Evolutionary conservation across 2,329 filamentous ascomycete genomes (phyloP), one percentile per base, ranked within the genome.

Genomic region (Lachnellula occidentalis): DNA sequence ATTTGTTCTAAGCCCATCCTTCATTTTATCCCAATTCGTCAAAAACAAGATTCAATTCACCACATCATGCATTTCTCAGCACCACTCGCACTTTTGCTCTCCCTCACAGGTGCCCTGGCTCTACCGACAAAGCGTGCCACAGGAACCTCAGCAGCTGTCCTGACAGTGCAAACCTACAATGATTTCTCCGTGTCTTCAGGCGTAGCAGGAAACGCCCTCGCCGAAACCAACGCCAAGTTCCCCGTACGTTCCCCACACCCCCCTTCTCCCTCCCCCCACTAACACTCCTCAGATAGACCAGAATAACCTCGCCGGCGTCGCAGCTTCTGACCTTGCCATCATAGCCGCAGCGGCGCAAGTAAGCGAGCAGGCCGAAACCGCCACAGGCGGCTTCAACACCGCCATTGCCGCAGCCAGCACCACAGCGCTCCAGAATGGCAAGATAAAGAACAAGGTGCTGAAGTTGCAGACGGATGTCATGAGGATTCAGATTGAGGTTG

Each of bases 391-490:
- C 36, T 83, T 81, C 71, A 80, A 83, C 69, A 73, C 77, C 15
- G 75, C 78, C 39, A 77, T 80, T 56, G 72, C 68, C 12, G 74
- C 73, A 3, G 78, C 78, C 8, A 72, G 54, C 6, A 74, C 71
- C 0, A 74, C 71, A 39, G 76, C 77, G 11, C 71, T 82, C 15
- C 71, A 78, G 69, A 72, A 72, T 49, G 79, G 79, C 62, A 82
- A 82, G 71, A 82, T 75, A 64, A 81, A 82, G 74, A 82, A 82
- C 72, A 82, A 82, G 72, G 78, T 83, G 22, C 68, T 82, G 50
- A 83, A 82, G 72, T 69, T 82, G 48, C 72, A 76, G 69, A 74
- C 80, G 15, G 74, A 80, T 63, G 74, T 78, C 2, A 63, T 80
- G 54, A 70, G 71, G 45, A 71, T 82, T 41, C 69, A 78, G 68